Base-by-base conservation (phyloP, 169 alveolate species). In the Plasmodium falciparum region DNA sequence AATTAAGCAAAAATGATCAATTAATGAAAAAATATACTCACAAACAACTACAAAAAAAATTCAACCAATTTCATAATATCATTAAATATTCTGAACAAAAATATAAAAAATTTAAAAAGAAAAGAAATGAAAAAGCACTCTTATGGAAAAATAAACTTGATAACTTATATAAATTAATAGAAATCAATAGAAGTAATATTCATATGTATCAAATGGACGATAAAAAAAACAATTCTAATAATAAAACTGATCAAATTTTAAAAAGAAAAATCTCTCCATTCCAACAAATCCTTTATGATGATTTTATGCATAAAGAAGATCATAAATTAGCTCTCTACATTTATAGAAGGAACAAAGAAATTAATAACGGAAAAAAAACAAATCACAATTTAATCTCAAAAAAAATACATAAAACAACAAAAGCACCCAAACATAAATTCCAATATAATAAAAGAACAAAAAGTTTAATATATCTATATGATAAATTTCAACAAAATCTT, bases 321-420 rank as follows among this genome's bases (percentile, higher is more conserved):
- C 26, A 80, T 49, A 80, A 80, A 20, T 33, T 80, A 67, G 90
- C 90, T 54, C 73, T 80, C 9, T 80, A 80, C n/a, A 52, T 67
- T 80, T 80, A 80, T 74, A 39, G 54, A 58, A 58, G 83, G 2
- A 52, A 69, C 20, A 80, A 72, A 67, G 43, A 26, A 3, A 80
- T 29, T 5, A 80, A 67, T 33, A 67, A 59, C 47, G 70, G 26
- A 9, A 80, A 45, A 69, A 80, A 80, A 80, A 80, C 15, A 5
- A 59, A 67, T 62, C 78, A 52, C 26, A 59, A 33, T 39, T n/a
- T 52, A 54, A 12, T 67, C 52, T 69, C 80, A 13, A 80, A 80
- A 69, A 67, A 59, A 59, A 71, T 39, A 29, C 39, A 59, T 20
- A 78, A 67, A 39, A 47, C 24, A 56, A 59, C 17, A 39, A 54